These are phyloP conservation scores for Apophysomyces elegans DNA, from an alignment of 371 early-diverging fungal species.

Conservation along the genomic window DNA sequence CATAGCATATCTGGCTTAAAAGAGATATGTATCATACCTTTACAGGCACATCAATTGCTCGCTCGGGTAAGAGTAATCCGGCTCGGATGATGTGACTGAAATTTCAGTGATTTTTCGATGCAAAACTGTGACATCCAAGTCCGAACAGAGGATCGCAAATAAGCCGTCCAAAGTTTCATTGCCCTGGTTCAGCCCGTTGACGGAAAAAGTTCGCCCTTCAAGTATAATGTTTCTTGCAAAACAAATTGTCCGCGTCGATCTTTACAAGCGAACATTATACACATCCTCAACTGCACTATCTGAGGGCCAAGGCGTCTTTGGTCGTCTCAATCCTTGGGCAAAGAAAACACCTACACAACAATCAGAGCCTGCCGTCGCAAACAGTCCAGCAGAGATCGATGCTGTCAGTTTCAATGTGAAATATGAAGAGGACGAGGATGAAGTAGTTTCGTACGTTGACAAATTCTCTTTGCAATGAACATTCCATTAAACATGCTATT, in stretches of 20 bases:
- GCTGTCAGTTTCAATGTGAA: slow-evolving; percentile 38
- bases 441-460: slow-evolving; percentile 10
- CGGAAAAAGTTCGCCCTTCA: slow-evolving; percentile 10
- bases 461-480: neutral
- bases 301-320: slow-evolving; percentile 34
- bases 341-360: slow-evolving; percentile 25
- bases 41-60: no score
- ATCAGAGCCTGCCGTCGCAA: slow-evolving; percentile 14
- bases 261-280: slow-evolving; percentile 25
- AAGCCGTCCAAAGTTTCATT: neutral
- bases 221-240: slow-evolving; percentile 4
- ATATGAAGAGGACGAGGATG: slow-evolving; percentile 31
- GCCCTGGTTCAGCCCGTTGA: slow-evolving; percentile 10
- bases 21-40: no score
- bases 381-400: slow-evolving; percentile 27
- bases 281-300: slow-evolving; percentile 24
- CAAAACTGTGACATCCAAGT: no score
- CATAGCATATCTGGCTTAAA: no score
- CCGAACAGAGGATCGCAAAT: no score
- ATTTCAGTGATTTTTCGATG: no score
- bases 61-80: no score
- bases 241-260: slow-evolving; percentile 1
- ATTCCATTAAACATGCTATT: neutral
- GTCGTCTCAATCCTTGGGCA: slow-evolving; percentile 54
- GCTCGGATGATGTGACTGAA: no score